Evolutionary conservation across 441 rosid species (phyloP).

Genomic region (Metrosideros polymorpha): DNA sequence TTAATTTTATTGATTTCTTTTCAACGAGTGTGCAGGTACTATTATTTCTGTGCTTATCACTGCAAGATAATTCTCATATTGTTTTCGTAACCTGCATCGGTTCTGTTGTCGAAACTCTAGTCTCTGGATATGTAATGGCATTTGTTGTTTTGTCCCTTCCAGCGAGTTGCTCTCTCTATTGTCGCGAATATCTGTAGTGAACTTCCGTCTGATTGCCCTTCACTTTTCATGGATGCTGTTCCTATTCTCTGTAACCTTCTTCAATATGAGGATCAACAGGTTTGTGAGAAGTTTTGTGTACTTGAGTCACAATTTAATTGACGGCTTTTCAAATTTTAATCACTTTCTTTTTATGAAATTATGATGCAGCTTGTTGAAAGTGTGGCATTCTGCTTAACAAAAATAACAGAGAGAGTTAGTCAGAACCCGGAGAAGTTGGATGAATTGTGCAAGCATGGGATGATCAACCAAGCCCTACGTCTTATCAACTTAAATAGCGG

Average conservation of each 20-base stretch:
- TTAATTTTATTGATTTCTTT: slow-evolving; percentile 78
- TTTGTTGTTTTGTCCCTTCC: background rate
- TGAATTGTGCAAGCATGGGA: slow-evolving; percentile 79
- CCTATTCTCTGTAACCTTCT: slow-evolving; percentile 86
- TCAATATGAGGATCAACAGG: slow-evolving; percentile 91
- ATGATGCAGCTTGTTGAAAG: slow-evolving; percentile 78
- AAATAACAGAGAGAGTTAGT: slow-evolving; percentile 65
- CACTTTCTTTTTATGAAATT: slow-evolving; percentile 3
- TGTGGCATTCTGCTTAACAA: slow-evolving; percentile 76
- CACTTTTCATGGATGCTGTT: slow-evolving; percentile 71
- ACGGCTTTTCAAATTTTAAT: background rate
- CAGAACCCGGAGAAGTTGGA: slow-evolving; percentile 68
- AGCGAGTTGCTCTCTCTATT: slow-evolving; percentile 94
- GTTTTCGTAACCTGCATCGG: background rate
- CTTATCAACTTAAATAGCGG: slow-evolving; percentile 65
- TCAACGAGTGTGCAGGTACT: slow-evolving; percentile 85
- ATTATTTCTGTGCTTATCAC: background rate
- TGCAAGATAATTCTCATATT: background rate
- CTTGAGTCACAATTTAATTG: background rate
- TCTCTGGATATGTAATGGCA: background rate
- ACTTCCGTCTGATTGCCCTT: slow-evolving; percentile 60
- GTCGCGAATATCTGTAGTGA: slow-evolving; percentile 89
- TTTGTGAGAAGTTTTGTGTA: slow-evolving; percentile 14
- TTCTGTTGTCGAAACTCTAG: slow-evolving; percentile 6
- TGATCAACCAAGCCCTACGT: slow-evolving; percentile 57